These are phyloP conservation scores for Melocanna baccifera DNA, from an alignment of 176 grass and related monocot species.

Conservation along the genomic window DNA sequence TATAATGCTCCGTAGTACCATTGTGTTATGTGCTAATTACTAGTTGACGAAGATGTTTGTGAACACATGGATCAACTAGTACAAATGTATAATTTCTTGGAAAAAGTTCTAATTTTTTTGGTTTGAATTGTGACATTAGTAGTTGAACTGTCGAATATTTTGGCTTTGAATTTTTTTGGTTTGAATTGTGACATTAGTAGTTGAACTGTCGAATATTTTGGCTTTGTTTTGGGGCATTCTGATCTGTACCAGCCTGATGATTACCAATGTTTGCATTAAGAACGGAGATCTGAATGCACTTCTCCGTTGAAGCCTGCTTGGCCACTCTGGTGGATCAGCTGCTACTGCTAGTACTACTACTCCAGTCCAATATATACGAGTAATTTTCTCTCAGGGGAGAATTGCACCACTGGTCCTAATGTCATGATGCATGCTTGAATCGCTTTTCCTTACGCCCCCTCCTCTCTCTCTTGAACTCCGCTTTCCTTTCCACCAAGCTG, in stretches of 20 bases:
- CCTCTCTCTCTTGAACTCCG: neutral
- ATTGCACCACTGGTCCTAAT: neutral
- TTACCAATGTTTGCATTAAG: slow-evolving; percentile 26
- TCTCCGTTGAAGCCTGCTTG: neutral
- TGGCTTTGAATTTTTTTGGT: neutral
- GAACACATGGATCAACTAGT: neutral
- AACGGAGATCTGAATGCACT: slow-evolving; percentile 32
- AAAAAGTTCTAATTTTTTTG: neutral
- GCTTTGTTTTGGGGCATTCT: neutral
- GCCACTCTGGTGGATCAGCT: neutral
- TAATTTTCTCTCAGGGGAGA: neutral
- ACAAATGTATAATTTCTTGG: neutral
- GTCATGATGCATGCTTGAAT: neutral
- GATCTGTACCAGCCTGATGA: slow-evolving; percentile 39
- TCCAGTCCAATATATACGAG: neutral
- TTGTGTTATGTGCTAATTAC: neutral
- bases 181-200: neutral
- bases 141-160: neutral
- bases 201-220: neutral
- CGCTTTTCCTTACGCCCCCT: neutral
- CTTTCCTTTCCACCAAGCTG: neutral
- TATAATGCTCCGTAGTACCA: neutral
- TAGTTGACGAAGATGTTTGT: neutral
- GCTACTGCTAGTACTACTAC: neutral
- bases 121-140: neutral